Conservation (phyloP, 495 filamentous ascomycete species). For the Neurospora sublineolata region DNA sequence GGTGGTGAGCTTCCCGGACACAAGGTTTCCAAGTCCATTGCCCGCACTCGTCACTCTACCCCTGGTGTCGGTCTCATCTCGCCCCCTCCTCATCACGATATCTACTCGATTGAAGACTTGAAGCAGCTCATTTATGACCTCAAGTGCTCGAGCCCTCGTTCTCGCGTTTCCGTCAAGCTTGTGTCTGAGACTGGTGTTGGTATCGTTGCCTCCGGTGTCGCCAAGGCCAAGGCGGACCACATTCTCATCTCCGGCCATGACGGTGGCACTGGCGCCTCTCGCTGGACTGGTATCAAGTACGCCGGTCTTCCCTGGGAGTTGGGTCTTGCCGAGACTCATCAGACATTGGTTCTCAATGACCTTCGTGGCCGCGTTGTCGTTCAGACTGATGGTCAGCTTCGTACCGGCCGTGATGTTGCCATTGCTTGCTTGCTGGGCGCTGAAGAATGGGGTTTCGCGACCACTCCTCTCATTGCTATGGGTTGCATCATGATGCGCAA, state of each 20-base stretch:
- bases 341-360: conserved; percentile 97
- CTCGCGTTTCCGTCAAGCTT: conserved; percentile 95
- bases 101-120: conserved; percentile 97
- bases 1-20: conserved; percentile 96
- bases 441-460: conserved; percentile 98
- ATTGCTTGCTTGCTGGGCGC: conserved; percentile 94
- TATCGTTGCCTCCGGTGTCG: conserved; percentile 96
- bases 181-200: conserved; percentile 97
- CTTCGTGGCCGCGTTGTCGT: conserved; percentile 93
- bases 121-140: conserved; percentile 99
- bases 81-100: conserved; percentile 97
- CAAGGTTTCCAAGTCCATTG: conserved; percentile 96
- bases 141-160: conserved; percentile 92
- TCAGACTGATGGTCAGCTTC: conserved; percentile 93
- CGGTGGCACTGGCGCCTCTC: conserved; percentile 92
- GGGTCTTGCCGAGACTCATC: conserved; percentile 95
- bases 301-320: conserved; percentile 97
- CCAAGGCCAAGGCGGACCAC: conserved; percentile 96
- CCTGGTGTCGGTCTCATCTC: conserved; percentile 97
- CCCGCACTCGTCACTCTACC: conserved; percentile 93
- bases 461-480: conserved; percentile 91
- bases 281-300: conserved; percentile 99
- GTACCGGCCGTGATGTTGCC: conserved; percentile 90
- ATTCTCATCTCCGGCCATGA: conserved; percentile 97
- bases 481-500: conserved; percentile 96